phyloP scores from a whole-genome alignment of 768 basidiomycete species.

The Amanita polypyramis region DNA sequence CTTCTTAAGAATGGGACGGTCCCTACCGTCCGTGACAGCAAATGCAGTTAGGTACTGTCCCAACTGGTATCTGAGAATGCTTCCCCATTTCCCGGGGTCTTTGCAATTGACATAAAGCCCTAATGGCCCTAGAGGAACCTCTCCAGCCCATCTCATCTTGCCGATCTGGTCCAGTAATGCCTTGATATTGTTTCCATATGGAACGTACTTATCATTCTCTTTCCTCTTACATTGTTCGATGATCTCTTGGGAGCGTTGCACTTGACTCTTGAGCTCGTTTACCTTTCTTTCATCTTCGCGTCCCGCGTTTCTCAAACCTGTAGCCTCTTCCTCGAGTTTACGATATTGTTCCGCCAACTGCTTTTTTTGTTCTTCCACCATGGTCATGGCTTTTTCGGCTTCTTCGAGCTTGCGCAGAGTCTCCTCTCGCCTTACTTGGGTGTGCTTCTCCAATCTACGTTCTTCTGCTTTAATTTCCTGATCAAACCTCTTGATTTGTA shows the following conservation, averaged over 20 bases:
- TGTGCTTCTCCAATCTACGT: slow-evolving; percentile 40
- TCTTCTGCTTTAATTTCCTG: slow-evolving; percentile 43
- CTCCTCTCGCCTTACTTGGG: slow-evolving; percentile 54
- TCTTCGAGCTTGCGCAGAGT: slow-evolving; percentile 38
- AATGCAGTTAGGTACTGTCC: slow-evolving; percentile 52
- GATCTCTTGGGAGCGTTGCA: slow-evolving; percentile 37
- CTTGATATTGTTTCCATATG: slow-evolving; percentile 57
- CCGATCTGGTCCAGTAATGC: slow-evolving; percentile 43
- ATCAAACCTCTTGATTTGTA: slow-evolving; percentile 28
- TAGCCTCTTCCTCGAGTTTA: slow-evolving; percentile 18
- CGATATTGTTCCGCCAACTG: slow-evolving; percentile 23
- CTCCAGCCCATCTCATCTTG: slow-evolving; percentile 48
- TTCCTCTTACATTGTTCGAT: slow-evolving; percentile 38
- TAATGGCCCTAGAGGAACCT: slow-evolving; percentile 66
- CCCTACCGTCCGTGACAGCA: slow-evolving; percentile 62
- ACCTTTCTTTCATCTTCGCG: slow-evolving; percentile 21
- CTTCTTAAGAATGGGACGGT: slow-evolving; percentile 44
- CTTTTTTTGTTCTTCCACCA: slow-evolving; percentile 24
- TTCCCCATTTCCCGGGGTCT: slow-evolving; percentile 54
- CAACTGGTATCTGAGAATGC: slow-evolving; percentile 55
- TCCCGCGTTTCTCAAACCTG: slow-evolving; percentile 25
- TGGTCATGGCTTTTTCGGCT: slow-evolving; percentile 28
- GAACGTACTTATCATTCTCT: slow-evolving; percentile 46
- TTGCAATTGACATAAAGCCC: slow-evolving; percentile 69
- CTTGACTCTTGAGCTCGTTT: slow-evolving; percentile 24